These are phyloP conservation scores for Podosphaera aphanis DNA, from an alignment of 2,329 filamentous ascomycete genomes.

Conservation along the genomic window DNA sequence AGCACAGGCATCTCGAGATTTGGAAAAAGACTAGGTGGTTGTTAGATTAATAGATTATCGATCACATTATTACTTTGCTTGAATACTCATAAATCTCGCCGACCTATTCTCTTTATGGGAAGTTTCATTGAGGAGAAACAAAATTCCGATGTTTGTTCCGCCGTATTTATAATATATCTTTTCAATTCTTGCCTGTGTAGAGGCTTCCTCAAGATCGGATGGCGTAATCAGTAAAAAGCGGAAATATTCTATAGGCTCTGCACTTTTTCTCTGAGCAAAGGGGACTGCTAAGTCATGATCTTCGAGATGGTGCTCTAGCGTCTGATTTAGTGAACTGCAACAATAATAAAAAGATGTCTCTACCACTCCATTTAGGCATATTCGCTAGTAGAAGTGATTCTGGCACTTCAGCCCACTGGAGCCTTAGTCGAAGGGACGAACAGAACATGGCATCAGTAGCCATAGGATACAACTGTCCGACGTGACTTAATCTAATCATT, in stretches of 20 bases:
- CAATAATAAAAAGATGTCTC: neutral
- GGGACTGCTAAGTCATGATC: constrained; percentile 15
- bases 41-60: constrained; percentile 1
- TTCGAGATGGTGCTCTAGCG: constrained; percentile 4
- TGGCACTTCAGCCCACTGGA: constrained; percentile 12
- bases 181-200: constrained; percentile 12
- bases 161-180: constrained; percentile 14
- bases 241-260: constrained; percentile 6
- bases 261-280: constrained; percentile 3
- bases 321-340: neutral
- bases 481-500: neutral
- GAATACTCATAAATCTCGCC: constrained; percentile 12
- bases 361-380: constrained; percentile 15
- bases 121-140: constrained; percentile 14
- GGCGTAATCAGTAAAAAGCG: constrained; percentile 13
- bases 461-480: neutral
- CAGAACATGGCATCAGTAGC: constrained; percentile 13
- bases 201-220: constrained; percentile 6
- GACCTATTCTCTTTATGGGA: constrained; percentile 7
- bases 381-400: constrained; percentile 9
- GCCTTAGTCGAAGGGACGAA: constrained; percentile 13
- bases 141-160: constrained; percentile 13
- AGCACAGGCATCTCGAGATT: constrained; percentile 14
- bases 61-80: constrained; percentile 10
- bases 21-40: constrained; percentile 8